Percentiles rank a stretch among this genome's conserved stretches.
These are phyloP conservation scores for Pleurotus pulmonarius DNA, from an alignment of 768 basidiomycete species.

Conservation along the genomic window DNA sequence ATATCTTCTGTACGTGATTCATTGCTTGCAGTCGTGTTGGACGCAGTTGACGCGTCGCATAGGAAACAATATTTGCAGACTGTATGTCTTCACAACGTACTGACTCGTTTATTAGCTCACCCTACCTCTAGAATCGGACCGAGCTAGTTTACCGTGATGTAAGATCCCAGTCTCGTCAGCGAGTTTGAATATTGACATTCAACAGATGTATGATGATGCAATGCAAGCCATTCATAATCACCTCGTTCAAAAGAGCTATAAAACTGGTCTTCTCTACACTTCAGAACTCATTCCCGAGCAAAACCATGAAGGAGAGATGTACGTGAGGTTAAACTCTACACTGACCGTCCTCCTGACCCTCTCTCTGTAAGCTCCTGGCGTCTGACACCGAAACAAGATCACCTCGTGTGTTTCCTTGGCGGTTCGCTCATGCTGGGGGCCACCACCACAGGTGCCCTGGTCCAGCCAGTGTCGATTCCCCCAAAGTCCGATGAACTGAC, in stretches of 20 bases:
- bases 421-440: slow-evolving; percentile 91
- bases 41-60: background rate
- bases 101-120: background rate
- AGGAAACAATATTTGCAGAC: slow-evolving; percentile 85
- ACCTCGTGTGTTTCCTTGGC: slow-evolving; percentile 92
- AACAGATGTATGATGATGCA: slow-evolving; percentile 84
- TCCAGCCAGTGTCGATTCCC: slow-evolving; percentile 58
- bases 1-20: slow-evolving; percentile 64
- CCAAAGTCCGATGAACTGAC: slow-evolving; percentile 64
- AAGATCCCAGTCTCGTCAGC: slow-evolving; percentile 15
- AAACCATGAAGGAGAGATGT: slow-evolving; percentile 35
- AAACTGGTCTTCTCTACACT: slow-evolving; percentile 67
- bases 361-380: too few species aligned
- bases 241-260: slow-evolving; percentile 63
- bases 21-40: background rate
- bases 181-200: background rate
- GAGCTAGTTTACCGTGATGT: slow-evolving; percentile 79
- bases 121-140: slow-evolving; percentile 50
- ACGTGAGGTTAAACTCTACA: slow-evolving; percentile 1
- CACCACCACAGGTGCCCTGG: slow-evolving; percentile 56
- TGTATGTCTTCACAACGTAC: slow-evolving; percentile 28
- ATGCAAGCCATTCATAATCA: slow-evolving; percentile 78
- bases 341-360: too few species aligned
- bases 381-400: slow-evolving; percentile 86
- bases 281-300: slow-evolving; percentile 72